phyloP scores from a whole-genome alignment of 1,284 basidiomycete genomes.

The Cerrena zonata region DNA sequence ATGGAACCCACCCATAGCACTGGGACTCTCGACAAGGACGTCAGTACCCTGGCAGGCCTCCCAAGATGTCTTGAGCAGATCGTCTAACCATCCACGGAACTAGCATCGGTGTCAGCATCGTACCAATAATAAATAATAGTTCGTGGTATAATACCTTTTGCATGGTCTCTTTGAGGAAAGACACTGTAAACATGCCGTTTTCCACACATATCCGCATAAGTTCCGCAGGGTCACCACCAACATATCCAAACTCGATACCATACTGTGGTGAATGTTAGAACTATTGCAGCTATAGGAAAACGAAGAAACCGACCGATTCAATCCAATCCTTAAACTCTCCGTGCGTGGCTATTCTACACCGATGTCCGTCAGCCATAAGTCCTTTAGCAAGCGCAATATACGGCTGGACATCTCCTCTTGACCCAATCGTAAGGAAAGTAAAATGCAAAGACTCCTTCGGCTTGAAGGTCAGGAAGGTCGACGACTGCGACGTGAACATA shows the following conservation, averaged over 20 bases:
- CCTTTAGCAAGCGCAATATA: conserved; percentile 94
- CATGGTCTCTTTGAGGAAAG: conserved; percentile 87
- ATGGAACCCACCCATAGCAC: conserved; percentile 97
- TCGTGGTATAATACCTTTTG: conserved; percentile 54
- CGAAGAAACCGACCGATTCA: conserved; percentile 64
- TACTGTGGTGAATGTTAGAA: conserved; percentile 41
- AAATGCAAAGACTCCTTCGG: conserved; percentile 78
- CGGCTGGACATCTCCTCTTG: conserved; percentile 88
- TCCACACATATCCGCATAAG: conserved; percentile 92
- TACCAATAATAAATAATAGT: not conserved
- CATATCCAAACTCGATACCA: conserved; percentile 88
- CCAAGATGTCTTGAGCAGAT: conserved; percentile 89
- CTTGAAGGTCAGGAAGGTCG: conserved; percentile 91
- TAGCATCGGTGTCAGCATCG: conserved; percentile 25
- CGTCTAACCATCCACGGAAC: conserved; percentile 97
- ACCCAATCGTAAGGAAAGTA: conserved; percentile 92
- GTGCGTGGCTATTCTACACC: conserved; percentile 83
- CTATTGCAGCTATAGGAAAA: not conserved
- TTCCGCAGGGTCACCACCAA: conserved; percentile 96
- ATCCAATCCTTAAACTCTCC: conserved; percentile 94
- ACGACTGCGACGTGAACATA: conserved; percentile 90
- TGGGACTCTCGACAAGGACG: conserved; percentile 89
- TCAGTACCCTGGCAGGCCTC: conserved; percentile 92
- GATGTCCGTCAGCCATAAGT: conserved; percentile 84
- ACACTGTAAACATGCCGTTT: conserved; percentile 93